Base-by-base conservation (phyloP, 2,329 filamentous ascomycete genomes). In the Fusarium denticulatum region DNA sequence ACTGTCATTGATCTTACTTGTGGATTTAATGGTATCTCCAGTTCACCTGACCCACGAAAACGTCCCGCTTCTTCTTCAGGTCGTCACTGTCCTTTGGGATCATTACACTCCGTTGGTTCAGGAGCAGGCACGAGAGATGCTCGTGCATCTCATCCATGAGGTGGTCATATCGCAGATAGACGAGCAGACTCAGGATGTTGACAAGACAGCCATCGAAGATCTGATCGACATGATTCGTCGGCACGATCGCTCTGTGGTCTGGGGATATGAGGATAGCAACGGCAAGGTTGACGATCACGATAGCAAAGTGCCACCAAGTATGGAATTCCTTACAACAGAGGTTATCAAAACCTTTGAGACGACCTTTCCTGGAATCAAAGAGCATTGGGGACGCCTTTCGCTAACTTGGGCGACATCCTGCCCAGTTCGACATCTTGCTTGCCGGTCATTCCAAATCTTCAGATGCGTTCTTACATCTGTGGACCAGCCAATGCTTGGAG, bases 401-500 rank as follows among this genome's bases (percentile, higher is more conserved):
- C 85, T 99, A 71, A 95, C 93, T 16, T 99, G 96, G 96, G 97
- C 96, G 15, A 98, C 96, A 0, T 97, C 95, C 7, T 99, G 97
- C 80, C 94, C 96, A 0, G 97, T 99, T 10, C 88, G 96, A 55
- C 96, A 99, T 83, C 86, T 99, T 58, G 96, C 96, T 5, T 99
- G 97, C 80, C 92, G 96, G 34, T 99, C 97, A 1, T 98, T 99
- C 83, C 97, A 99, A 80, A 93, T 99, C 16, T 99, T 98, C 84
- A 90, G 96, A 37, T 98, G 96, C 80, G 95, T 98, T 61, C 89
- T 97, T 34, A 97, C 94, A 22, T 94, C 93, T 2, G 85, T 98
- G 28, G 96, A 99, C 79, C 95, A 97, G 75, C 88, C 91, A 64
- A 99, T 98, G 96, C 88, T 99, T 22, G 95, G 94, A 5, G 96